Evolutionary conservation across 805 yeast genomes (phyloP), one percentile per base, ranked within the genome.

Genomic region (Lachancea quebecensis): DNA sequence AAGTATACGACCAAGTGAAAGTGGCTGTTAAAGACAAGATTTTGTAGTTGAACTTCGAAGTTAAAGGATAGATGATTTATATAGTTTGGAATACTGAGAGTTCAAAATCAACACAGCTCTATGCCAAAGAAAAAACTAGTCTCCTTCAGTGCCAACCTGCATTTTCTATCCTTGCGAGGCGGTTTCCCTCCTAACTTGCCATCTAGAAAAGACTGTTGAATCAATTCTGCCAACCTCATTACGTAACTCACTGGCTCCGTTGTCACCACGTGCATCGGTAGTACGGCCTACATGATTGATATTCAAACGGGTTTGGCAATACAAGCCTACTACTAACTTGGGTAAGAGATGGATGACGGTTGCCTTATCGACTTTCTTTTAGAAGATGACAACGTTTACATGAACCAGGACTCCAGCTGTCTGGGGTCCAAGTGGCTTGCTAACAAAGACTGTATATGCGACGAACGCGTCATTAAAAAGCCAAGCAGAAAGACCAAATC

Each of bases 1-100:
- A 70, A 38, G 98, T 90, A 27, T 87, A 85, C 57, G 60, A 53
- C 9, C 71, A 81, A 47, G 95, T 91, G 36, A 75, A 81, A 60
- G 67, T 66, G 17, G 87, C 88, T 10, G 73, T 91, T 52, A 72
- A 74, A 45, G 73, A 66, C 27, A 73, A 67, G 53, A 57, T 65
- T 14, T 48, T 46, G 18, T 37, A 45, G 11, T 21, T 16, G 25
- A 21, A 21, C 25, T 21, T 21, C 25, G 7, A 21, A 21, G 25
- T 21, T 4, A 21, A 21, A 21, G 25, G 25, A 21, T 37, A 37
- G 39, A n/a, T 5, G 11, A 31, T 7, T 16, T 39, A 31, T 14
- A 39, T 14, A 34, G 17, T n/a, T 34, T 34, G 33, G 33, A 21
- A 7, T 7, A 21, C 25, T 21, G 25, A 21, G 7, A 21, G 25